A percentile compares a stretch with the other conserved stretches of the same genome.
Conservation (phyloP, 1,139 yeast species). For the Yamadazyma atlantica region DNA sequence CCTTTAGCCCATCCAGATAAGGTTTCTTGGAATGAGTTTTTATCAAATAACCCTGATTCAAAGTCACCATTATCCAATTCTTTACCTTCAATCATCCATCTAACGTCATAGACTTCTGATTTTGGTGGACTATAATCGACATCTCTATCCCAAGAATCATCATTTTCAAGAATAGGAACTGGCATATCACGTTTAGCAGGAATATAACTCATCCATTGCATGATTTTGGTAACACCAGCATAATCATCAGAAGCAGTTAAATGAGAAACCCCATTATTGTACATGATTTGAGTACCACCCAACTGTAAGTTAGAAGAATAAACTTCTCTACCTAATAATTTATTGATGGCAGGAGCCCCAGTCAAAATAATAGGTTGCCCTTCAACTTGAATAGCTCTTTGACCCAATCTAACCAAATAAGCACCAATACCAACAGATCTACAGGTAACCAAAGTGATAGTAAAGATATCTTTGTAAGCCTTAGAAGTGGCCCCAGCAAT, state of each 20-base stretch:
- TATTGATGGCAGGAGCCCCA: conserved; percentile 98
- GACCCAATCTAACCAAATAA: conserved; percentile 94
- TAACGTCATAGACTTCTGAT: conserved; percentile 80
- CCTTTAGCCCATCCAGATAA: conserved; percentile 98
- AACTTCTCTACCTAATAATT: conserved; percentile 93
- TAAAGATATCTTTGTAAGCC: conserved; percentile 96
- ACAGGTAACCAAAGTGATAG: conserved; percentile 94
- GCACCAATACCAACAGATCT: conserved; percentile 99
- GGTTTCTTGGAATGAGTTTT: conserved; percentile 94
- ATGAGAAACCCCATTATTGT: conserved; percentile 96
- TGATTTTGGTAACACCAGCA: conserved; percentile 92
- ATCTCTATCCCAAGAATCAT: conserved; percentile 91
- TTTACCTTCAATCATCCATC: conserved; percentile 93
- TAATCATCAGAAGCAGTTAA: conserved; percentile 93
- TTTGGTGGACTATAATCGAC: conserved; percentile 77
- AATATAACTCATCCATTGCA: conserved; percentile 95
- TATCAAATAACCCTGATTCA: conserved; percentile 88
- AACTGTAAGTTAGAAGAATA: conserved; percentile 94
- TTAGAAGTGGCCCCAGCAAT: conserved; percentile 98
- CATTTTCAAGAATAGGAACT: conserved; percentile 82
- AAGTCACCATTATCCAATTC: conserved; percentile 63
- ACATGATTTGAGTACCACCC: conserved; percentile 99
- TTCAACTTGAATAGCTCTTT: conserved; percentile 97
- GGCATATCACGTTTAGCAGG: conserved; percentile 91
- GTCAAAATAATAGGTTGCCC: conserved; percentile 98